These are phyloP conservation scores for Cordyceps farinosa DNA, from an alignment of 2,329 filamentous ascomycete genomes.

Conservation along the genomic window DNA sequence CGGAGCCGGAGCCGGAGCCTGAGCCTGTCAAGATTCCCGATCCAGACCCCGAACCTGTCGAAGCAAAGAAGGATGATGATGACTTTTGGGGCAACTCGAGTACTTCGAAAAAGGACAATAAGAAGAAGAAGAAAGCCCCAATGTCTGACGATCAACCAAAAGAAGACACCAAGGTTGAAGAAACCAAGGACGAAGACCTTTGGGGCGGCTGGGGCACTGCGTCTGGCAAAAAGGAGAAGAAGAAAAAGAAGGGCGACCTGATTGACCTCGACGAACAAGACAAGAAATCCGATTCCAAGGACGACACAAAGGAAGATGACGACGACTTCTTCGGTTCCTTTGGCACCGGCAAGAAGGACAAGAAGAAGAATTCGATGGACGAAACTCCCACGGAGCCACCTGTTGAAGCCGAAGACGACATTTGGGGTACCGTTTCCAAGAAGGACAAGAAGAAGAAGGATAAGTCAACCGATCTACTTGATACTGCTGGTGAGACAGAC, in stretches of 20 bases:
- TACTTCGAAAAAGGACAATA: conserved; percentile 20
- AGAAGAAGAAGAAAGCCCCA: conserved; percentile 27
- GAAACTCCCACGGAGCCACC: conserved; percentile 37
- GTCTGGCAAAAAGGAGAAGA: conserved; percentile 35
- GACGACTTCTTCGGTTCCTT: conserved; percentile 56
- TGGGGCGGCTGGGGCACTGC: conserved; percentile 26
- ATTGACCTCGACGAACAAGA: conserved; percentile 34
- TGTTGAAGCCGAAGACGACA: conserved; percentile 40
- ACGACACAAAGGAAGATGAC: conserved; percentile 35
- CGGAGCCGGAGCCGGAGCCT: conserved; percentile 21
- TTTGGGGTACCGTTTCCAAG: conserved; percentile 34
- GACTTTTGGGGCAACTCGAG: conserved; percentile 27
- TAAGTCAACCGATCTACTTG: conserved; percentile 46
- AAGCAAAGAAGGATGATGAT: conserved; percentile 19
- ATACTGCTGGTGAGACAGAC: conserved; percentile 43
- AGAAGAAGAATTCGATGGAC: conserved; percentile 29
- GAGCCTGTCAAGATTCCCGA: conserved; percentile 10
- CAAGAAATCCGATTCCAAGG: conserved; percentile 22
- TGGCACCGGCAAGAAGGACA: conserved; percentile 51
- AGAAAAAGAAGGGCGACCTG: conserved; percentile 36
- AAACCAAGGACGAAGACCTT: conserved; percentile 24
- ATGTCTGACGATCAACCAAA: conserved; percentile 21
- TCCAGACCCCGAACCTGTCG: conserved; percentile 16
- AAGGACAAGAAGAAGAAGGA: conserved; percentile 48
- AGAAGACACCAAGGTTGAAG: conserved; percentile 23